Base-by-base conservation (phyloP, 2,329 filamentous ascomycete genomes). In the Diaporthe ilicicola region DNA sequence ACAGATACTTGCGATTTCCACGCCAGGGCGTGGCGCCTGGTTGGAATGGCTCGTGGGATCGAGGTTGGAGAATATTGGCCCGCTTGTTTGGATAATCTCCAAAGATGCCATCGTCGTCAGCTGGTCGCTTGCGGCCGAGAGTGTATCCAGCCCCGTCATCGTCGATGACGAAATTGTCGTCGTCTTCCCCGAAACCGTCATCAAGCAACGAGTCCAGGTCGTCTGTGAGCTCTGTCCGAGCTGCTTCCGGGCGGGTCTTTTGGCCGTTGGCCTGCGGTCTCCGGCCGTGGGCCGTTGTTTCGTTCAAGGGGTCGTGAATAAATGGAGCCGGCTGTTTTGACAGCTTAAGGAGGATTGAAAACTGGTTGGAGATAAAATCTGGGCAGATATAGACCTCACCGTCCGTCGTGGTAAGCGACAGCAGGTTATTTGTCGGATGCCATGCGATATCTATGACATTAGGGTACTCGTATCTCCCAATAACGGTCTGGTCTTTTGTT, bases 11-110 rank as follows among this genome's bases (percentile, higher is more conserved):
- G 74, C 96, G 88, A 80, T 97, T 96, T 1, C 96, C 96, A 73
- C 94, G 90, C 97, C 96, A 99, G 0, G 95, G 95, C 0, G 96
- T 99, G 67, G 94, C 95, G 1, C 96, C 95, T 0, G 95, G 94
- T 79, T 99, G 97, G 79, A 99, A 97, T 2, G 95, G 84, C 67
- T 92, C 90, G 76, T 99, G 97, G 44, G 93, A 88, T 75, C 90
- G 88, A 1, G 94, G 91, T 74, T 90, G 76, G 67, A 82, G 75
- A 9, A 88, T 76, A 59, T 86, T 84, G 10, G 82, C 81, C 10
- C 87, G 84, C 76, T 90, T 90, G 76, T 76, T 85, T 3, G 82
- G 74, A 29, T 82, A 82, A 10, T 82, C 82, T 1, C 79, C 83
- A 55, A 77, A 77, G 17, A 81, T 81, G 73, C 91, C 93, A 22